Base-by-base conservation (phyloP, 1,284 basidiomycete species). In the Sporisorium reilianum region DNA sequence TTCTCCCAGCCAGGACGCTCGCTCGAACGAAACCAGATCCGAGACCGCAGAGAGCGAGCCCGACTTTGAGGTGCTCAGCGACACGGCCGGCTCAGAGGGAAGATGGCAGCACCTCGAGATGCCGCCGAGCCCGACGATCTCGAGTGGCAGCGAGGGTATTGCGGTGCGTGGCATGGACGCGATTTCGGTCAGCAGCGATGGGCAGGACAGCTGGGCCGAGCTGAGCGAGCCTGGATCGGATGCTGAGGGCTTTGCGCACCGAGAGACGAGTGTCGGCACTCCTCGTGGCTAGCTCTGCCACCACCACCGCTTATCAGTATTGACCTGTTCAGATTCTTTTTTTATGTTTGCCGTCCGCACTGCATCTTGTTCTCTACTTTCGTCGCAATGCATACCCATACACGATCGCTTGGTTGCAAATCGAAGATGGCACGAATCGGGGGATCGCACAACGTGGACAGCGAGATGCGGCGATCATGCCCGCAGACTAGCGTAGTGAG, bases 201-300 rank as follows among this genome's bases (percentile, higher is more conserved):
- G 46, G 12, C 65, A 62, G 30, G 71, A 74, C 11, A 74, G 71
- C 63, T 74, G 71, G 71, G 71, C 71, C 23, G 62, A 69, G 52
- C 28, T 74, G 44, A 68, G 65, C 59, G 57, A 68, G 14, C 46
- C 46, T 34, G 59, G 62, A 5, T 69, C 71, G 20, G 66, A 62
- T n/a, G 55, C 20, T 11, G 59, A 59, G 38, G 32, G 40, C 25
- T 26, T 28, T 28, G 55, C 7, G 59, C 65, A 14, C 44, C 57
- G 26, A 48, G 45, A 22, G 50, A 55, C 40, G 26, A 46, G 30
- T 22, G 54, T 56, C 18, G 40, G 42, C 23, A 40, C 26, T 42
- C 55, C 20, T 38, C 12, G 20, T 40, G 18, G 46, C 30, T 52
- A 12, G 8, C 26, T 26, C 11, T 36, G 26, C 25, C 23, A 28